These are phyloP conservation scores for Talaromyces sp. DNA, from an alignment of 2,329 filamentous ascomycete species.

Conservation along the genomic window DNA sequence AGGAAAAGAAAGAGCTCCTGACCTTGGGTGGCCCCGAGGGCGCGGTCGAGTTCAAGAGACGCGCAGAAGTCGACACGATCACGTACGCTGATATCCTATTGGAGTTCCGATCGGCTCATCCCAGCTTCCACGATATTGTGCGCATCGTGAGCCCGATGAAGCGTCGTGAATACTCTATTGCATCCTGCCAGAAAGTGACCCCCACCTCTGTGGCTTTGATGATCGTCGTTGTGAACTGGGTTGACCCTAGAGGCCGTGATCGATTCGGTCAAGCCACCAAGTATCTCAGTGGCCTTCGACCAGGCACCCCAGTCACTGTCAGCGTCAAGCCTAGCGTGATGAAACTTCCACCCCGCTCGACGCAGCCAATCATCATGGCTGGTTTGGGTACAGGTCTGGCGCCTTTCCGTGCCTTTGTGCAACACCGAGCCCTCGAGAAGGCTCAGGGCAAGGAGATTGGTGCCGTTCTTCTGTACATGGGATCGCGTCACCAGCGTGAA, in stretches of 20 bases:
- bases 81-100: conserved; percentile 87
- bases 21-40: conserved; percentile 72
- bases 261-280: conserved; percentile 90
- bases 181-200: conserved; percentile 90
- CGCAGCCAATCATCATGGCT: conserved; percentile 95
- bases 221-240: conserved; percentile 96
- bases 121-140: conserved; percentile 79
- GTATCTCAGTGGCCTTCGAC: conserved; percentile 71
- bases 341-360: conserved; percentile 87
- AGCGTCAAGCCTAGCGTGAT: conserved; percentile 98
- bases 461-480: conserved; percentile 89
- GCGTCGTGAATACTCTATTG: conserved; percentile 97
- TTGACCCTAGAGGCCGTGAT: conserved; percentile 77
- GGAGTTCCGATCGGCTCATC: conserved; percentile 85
- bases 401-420: conserved; percentile 98
- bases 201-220: conserved; percentile 86
- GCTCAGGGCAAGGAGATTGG: conserved; percentile 95
- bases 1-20: conserved; percentile 73
- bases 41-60: conserved; percentile 84
- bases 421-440: conserved; percentile 97
- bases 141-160: conserved; percentile 88
- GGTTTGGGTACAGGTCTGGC: conserved; percentile 96
- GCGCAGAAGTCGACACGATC: conserved; percentile 81
- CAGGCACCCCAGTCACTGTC: conserved; percentile 76
- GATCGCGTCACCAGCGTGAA: conserved; percentile 92